Evolutionary conservation across 2,329 filamentous ascomycete species (phyloP), one percentile per base, ranked within the genome.

Genomic region (Periconia sp.): DNA sequence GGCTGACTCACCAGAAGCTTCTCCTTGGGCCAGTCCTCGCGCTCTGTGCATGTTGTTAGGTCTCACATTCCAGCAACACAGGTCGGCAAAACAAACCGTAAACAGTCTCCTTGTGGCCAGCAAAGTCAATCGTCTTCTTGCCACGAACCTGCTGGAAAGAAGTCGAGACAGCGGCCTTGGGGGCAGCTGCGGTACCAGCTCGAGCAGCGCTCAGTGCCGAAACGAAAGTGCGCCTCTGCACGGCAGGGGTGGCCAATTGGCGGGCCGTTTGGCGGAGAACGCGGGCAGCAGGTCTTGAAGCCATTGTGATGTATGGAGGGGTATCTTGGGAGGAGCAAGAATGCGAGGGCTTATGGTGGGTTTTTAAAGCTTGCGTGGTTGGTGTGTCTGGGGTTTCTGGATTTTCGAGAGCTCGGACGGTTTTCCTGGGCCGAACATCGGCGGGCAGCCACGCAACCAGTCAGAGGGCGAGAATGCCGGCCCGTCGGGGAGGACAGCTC

Each of bases 41-140:
- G 92, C 85, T 99, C 94, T 94, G 66, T 50, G 64, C 32, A 54
- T n/a, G n/a, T n/a, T n/a, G n/a, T n/a, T n/a, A n/a, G n/a, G n/a
- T n/a, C n/a, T n/a, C n/a, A n/a, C n/a, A n/a, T n/a, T n/a, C n/a
- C n/a, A n/a, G n/a, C n/a, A n/a, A n/a, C n/a, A 16, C 19, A 13
- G 26, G 41, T 44, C 35, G 39, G 41, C 24, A 24, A 29, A 5
- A 68, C 82, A 65, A 76, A 95, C 90, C 90, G 73, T 89, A 96
- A 72, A 99, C 94, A 60, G 86, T 84, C 84, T 99, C 94, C 80
- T 95, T 92, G 72, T 83, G 82, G 68, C 91, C 94, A 61, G 94
- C 94, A 75, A 99, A 99, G 85, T 97, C 92, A 76, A 99, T 92
- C 64, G 92, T 96, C 89, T 99, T 97, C 70, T 96, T 78, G 74